A percentile compares a stretch with the other conserved stretches of the same genome.
Evolutionary conservation across 2,329 filamentous ascomycete genomes (phyloP).

Genomic region (Sphaerulina populicola): DNA sequence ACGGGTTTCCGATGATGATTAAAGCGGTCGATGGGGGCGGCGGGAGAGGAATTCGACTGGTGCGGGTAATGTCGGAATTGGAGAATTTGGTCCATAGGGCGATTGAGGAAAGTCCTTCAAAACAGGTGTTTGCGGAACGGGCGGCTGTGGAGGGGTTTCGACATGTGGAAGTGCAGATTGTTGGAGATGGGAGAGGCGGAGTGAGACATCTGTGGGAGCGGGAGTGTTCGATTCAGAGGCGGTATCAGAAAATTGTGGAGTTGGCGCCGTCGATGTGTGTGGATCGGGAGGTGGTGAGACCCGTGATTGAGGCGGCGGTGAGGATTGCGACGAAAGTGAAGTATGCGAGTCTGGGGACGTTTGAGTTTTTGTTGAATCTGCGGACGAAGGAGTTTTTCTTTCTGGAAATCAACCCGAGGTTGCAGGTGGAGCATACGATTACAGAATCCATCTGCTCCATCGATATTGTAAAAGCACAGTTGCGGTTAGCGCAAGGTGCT

Average conservation of each 20-base stretch:
- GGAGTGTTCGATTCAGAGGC: conserved; percentile 53
- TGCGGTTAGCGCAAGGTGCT: conserved; percentile 47
- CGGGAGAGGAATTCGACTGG: conserved; percentile 52
- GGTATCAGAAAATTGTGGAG: conserved; percentile 56
- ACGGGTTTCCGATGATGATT: conserved; percentile 51
- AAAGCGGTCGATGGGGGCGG: conserved; percentile 59
- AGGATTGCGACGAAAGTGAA: conserved; percentile 45
- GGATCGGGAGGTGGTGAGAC: conserved; percentile 41
- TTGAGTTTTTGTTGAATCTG: conserved; percentile 55
- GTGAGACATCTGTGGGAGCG: conserved; percentile 52
- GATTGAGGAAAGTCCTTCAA: conserved; percentile 51
- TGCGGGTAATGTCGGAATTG: conserved; percentile 40
- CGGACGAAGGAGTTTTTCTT: conserved; percentile 47
- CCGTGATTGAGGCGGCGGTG: conserved; percentile 48
- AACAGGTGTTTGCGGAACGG: conserved; percentile 52
- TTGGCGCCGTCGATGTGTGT: conserved; percentile 46
- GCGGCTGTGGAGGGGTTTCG: conserved; percentile 54
- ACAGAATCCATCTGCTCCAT: conserved; percentile 48
- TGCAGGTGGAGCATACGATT: conserved; percentile 56
- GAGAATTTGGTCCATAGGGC: conserved; percentile 43
- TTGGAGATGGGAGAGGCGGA: conserved; percentile 48
- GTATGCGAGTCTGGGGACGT: conserved; percentile 55
- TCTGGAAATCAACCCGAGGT: conserved; percentile 52
- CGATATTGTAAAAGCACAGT: conserved; percentile 50
- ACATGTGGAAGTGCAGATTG: conserved; percentile 54